Evolutionary conservation across 441 rosid genomes (phyloP), one percentile per base, ranked within the genome.

Genomic region (Pelargonium australe): DNA sequence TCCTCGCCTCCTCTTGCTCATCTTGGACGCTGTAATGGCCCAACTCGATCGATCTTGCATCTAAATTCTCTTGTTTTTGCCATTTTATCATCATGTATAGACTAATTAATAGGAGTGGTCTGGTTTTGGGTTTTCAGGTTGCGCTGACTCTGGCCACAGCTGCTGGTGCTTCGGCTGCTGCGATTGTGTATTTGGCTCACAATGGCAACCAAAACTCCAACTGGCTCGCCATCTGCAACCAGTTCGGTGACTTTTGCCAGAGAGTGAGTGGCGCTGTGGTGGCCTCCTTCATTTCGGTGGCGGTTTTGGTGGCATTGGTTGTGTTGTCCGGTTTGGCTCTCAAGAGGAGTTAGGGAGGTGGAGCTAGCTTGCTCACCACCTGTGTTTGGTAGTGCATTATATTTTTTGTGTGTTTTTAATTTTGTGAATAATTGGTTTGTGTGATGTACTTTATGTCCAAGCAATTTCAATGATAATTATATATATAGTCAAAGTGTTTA

Each of bases 191-290:
- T 76, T 69, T 90, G 73, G 95, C 96, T 16, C 98, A 92, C 66
- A 82, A 80, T 13, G 98, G 98, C 5, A 90, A 86, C 68, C 65
- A 84, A 14, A 81, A 73, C 77, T 70, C 94, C 6, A 92, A 90
- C 14, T 92, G 98, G 98, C 78, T 81, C 2, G 80, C 98, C 0
- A 85, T 90, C 45, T 92, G 98, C 58, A 87, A 82, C 65, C 96
- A 90, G 75, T 87, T 84, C 2, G 85, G 79, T 0, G 84, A 87
- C 64, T 92, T 80, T 67, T 92, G 96, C 81, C 82, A 84, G 81
- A 80, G 83, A 47, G 81, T 75, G 0, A 90, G 95, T 16, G 84
- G 79, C 0, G 93, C 96, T 3, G 91, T 87, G 45, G 89, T 92
- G 78, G 93, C 83, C 3, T 85, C 93, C 40, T 75, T 90, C 67